Base-by-base conservation (phyloP, 441 rosid genomes). In the Capsella rubella region DNA sequence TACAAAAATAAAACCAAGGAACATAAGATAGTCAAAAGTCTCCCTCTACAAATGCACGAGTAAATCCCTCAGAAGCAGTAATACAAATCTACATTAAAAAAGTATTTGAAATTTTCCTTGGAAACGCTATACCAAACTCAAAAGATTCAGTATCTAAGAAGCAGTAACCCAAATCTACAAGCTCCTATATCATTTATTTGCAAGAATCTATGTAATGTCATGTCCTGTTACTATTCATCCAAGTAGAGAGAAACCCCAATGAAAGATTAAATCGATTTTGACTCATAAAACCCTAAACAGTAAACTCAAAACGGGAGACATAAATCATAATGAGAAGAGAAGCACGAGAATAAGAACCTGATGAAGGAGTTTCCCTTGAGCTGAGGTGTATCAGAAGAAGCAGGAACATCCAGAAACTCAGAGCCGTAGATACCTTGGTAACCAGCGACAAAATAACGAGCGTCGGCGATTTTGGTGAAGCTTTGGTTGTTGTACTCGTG, bases 1-100 rank as follows among this genome's bases (percentile, higher is more conserved):
- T 91, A 58, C 56, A 77, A 79, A 81, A 18, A 9, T 43, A 45
- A 46, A 47, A 14, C 14, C 27, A 37, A 13, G 15, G 31, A n/a
- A 27, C 31, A 5, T 25, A 51, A 25, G 32, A 42, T 25, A 27
- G 2, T 3, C 8, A 42, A 27, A 27, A 60, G 13, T 2, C 15
- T 32, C 34, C 67, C 13, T 60, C 32, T 13, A 40, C 2, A 60
- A 12, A 21, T 13, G 49, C 1, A 34, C 40, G 6, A 45, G 49
- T n/a, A 2, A 45, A 45, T 6, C 49, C 49, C 49, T 45, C n/a
- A n/a, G 49, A 57, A 18, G 10, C 15, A 35, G 28, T 35, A 8
- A n/a, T 9, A 15, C 31, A 64, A 47, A 64, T 64, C 4, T 14
- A 14, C 16, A 43, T 43, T 43, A 1, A 12, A 12, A 4, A 5